Conservation (phyloP, 2,329 filamentous ascomycete species). For the Trichophyton benhamiae region DNA sequence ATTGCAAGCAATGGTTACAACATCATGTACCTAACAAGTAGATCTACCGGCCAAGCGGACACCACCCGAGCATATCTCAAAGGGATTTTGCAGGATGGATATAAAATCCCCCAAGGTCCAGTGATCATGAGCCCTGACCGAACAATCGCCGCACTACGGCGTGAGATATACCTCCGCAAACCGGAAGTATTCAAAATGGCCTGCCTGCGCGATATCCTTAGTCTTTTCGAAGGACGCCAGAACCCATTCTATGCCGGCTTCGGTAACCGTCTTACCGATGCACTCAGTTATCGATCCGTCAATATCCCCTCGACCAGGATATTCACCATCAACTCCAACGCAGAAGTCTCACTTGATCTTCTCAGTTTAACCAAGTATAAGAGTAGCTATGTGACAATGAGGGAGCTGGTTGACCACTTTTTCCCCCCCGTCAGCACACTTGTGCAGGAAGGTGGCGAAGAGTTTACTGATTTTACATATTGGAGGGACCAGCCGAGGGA, state of each 20-base stretch:
- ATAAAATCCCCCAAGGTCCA: slow-evolving; percentile 73
- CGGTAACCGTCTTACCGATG: slow-evolving; percentile 90
- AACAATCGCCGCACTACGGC: slow-evolving; percentile 80
- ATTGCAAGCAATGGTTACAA: slow-evolving; percentile 95
- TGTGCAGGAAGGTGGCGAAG: slow-evolving; percentile 78
- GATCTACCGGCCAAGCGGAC: slow-evolving; percentile 87
- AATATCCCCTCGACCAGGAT: slow-evolving; percentile 90
- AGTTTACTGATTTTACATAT: slow-evolving; percentile 94
- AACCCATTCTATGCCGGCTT: slow-evolving; percentile 95
- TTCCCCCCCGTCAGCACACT: slow-evolving; percentile 85
- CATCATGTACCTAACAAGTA: slow-evolving; percentile 92
- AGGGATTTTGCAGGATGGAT: slow-evolving; percentile 78
- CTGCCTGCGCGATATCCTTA: slow-evolving; percentile 84
- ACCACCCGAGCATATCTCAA: slow-evolving; percentile 79
- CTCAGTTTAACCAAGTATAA: slow-evolving; percentile 87
- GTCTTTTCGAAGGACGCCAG: slow-evolving; percentile 62
- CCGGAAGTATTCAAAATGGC: slow-evolving; percentile 99
- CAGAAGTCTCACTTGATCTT: slow-evolving; percentile 84
- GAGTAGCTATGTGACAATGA: slow-evolving; percentile 93
- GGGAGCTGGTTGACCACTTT: slow-evolving; percentile 94
- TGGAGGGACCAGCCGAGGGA: slow-evolving; percentile 81
- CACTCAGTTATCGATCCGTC: slow-evolving; percentile 87
- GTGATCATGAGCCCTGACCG: slow-evolving; percentile 92
- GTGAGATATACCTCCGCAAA: slow-evolving; percentile 89
- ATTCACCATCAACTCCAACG: slow-evolving; percentile 97